phyloP scores from a whole-genome alignment of 2,329 filamentous ascomycete species.

The Ceratocystis papillata region DNA sequence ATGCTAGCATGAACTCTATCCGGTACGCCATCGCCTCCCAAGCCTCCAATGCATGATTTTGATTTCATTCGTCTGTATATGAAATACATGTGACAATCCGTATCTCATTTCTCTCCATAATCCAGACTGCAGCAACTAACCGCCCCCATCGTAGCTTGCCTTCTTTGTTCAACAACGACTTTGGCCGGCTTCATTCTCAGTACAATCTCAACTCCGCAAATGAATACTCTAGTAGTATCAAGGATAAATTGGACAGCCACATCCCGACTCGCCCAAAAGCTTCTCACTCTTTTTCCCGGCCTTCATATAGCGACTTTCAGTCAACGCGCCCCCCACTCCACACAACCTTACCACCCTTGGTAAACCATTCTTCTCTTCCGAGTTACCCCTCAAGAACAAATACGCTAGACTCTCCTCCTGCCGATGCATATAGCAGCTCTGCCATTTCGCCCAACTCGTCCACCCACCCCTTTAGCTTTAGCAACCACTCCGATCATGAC shows the following conservation, averaged over 20 bases:
- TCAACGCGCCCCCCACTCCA: constrained; percentile 33
- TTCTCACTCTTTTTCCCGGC: constrained; percentile 14
- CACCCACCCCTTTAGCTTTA: constrained; percentile 34
- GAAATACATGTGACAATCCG: too few relatives aligned
- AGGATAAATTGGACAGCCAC: constrained; percentile 44
- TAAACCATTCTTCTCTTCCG: constrained; percentile 37
- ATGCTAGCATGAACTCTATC: constrained; percentile 36
- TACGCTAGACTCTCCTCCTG: constrained; percentile 35
- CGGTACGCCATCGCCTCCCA: constrained; percentile 29
- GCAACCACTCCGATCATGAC: constrained; percentile 37
- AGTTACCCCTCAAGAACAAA: constrained; percentile 33
- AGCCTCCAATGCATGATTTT: background rate
- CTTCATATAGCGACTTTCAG: constrained; percentile 27
- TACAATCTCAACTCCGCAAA: constrained; percentile 39
- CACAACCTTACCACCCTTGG: constrained; percentile 35
- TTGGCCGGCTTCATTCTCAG: constrained; percentile 42
- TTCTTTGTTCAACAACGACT: constrained; percentile 33
- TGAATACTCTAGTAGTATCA: constrained; percentile 41
- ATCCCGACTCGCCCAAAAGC: constrained; percentile 37
- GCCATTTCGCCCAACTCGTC: constrained; percentile 39
- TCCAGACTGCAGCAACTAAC: constrained; percentile 26
- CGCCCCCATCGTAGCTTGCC: constrained; percentile 32
- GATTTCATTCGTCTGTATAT: too few relatives aligned
- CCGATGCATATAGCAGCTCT: constrained; percentile 38
- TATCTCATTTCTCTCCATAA: constrained; percentile 23